phyloP scores from a whole-genome alignment of 805 yeast species.

The Starmerella floricola region DNA sequence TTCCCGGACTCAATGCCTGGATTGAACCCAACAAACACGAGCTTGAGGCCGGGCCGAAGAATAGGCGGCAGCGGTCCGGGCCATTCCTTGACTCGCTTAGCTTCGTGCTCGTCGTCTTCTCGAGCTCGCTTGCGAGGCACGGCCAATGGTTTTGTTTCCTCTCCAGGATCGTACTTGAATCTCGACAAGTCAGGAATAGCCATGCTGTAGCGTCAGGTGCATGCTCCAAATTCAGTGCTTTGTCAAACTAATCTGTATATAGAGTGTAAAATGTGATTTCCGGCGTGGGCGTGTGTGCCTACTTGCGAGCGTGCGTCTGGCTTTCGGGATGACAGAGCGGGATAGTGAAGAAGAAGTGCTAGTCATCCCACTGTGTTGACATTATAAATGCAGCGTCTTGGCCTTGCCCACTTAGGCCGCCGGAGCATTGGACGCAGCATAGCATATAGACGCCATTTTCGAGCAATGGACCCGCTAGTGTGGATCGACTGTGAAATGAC shows the following conservation, averaged over 20 bases:
- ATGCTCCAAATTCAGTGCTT: too few species aligned
- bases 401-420: not conserved
- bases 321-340: not conserved
- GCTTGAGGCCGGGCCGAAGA: conserved; percentile 26
- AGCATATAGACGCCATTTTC: not conserved
- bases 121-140: not conserved
- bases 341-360: too few species aligned
- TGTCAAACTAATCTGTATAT: too few species aligned
- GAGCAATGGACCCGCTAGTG: conserved; percentile 36
- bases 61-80: conserved; percentile 23
- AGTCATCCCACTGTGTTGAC: too few species aligned
- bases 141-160: not conserved
- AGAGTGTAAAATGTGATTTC: too few species aligned
- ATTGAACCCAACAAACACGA: conserved; percentile 59
- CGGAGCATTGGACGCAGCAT: not conserved
- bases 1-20: conserved; percentile 55
- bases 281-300: not conserved
- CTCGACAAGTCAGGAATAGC: not conserved
- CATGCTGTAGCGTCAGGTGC: not conserved
- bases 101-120: not conserved
- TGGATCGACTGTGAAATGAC: conserved; percentile 99
- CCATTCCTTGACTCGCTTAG: conserved; percentile 12
- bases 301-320: not conserved
- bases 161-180: not conserved
- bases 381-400: too few species aligned